phyloP scores from a whole-genome alignment of 495 filamentous ascomycete species.

The Hypoxylon crocopeplum region DNA sequence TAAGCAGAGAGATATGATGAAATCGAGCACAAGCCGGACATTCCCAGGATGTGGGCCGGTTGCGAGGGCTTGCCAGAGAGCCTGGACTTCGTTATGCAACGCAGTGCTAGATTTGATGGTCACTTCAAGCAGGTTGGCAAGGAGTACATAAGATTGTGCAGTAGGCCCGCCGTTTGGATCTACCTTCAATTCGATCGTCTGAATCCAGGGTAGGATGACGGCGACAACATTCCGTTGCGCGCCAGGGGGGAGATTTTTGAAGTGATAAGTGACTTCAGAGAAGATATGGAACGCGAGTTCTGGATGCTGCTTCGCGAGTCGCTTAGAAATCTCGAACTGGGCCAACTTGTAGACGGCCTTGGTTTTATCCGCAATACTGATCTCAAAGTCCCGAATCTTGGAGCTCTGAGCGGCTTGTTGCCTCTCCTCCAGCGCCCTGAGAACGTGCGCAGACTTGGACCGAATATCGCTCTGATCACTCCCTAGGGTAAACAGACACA shows the following conservation, averaged over 20 bases:
- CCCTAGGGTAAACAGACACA: conserved; percentile 88
- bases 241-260: conserved; percentile 79
- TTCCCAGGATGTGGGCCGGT: conserved; percentile 95
- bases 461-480: conserved; percentile 87
- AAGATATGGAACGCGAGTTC: conserved; percentile 92
- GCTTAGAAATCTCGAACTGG: conserved; percentile 93
- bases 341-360: conserved; percentile 97
- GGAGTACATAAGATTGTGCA: conserved; percentile 88
- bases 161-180: conserved; percentile 93
- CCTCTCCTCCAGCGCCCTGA: conserved; percentile 83
- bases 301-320: conserved; percentile 84
- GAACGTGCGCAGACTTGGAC: conserved; percentile 84
- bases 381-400: conserved; percentile 94
- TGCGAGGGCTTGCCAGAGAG: conserved; percentile 94
- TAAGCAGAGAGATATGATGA: conserved; percentile 90
- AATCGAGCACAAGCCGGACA: conserved; percentile 91
- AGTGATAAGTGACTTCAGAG: conserved; percentile 91
- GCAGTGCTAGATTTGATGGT: conserved; percentile 88
- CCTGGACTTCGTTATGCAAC: conserved; percentile 95
- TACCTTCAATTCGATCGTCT: conserved; percentile 90
- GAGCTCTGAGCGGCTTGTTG: conserved; percentile 75
- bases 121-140: conserved; percentile 95
- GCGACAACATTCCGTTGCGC: conserved; percentile 93
- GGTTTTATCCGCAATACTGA: conserved; percentile 97
- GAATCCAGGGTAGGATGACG: conserved; percentile 94